Conservation (phyloP, 768 basidiomycete species). For the Trametopsis cervina region DNA sequence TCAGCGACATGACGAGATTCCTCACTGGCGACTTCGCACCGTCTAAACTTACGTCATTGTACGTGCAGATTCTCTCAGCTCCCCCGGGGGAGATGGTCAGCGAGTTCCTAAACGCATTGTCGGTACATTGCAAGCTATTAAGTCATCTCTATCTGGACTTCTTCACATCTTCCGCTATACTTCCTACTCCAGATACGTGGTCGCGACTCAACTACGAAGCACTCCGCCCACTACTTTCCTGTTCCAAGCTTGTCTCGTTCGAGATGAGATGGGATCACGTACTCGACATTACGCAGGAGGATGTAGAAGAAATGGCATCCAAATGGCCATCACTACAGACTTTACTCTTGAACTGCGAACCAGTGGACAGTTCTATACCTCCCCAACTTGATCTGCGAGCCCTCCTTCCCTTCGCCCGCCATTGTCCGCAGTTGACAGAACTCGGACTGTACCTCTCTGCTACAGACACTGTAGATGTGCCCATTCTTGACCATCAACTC, state of each 20-base stretch:
- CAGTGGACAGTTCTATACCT: slow-evolving; percentile 12
- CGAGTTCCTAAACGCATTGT: slow-evolving; percentile 36
- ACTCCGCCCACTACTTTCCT: slow-evolving; percentile 30
- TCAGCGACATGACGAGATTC: slow-evolving; percentile 40
- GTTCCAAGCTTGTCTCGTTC: slow-evolving; percentile 26
- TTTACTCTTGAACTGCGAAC: slow-evolving; percentile 21
- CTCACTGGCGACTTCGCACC: slow-evolving; percentile 40
- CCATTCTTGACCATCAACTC: background rate
- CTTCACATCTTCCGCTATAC: slow-evolving; percentile 8
- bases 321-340: slow-evolving; percentile 22
- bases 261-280: slow-evolving; percentile 24
- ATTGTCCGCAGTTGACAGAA: slow-evolving; percentile 30
- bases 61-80: slow-evolving; percentile 41
- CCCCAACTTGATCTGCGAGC: slow-evolving; percentile 30
- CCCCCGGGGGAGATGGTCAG: slow-evolving; percentile 37
- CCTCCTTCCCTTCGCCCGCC: slow-evolving; percentile 32
- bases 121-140: slow-evolving; percentile 42
- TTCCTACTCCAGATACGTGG: slow-evolving; percentile 1
- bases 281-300: slow-evolving; percentile 19
- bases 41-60: slow-evolving; percentile 40
- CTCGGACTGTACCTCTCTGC: slow-evolving; percentile 31
- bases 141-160: slow-evolving; percentile 34
- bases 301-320: slow-evolving; percentile 25
- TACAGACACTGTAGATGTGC: slow-evolving; percentile 14
- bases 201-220: slow-evolving; percentile 27